phyloP scores from a whole-genome alignment of 1,284 basidiomycete genomes.

The Athelia sp. region DNA sequence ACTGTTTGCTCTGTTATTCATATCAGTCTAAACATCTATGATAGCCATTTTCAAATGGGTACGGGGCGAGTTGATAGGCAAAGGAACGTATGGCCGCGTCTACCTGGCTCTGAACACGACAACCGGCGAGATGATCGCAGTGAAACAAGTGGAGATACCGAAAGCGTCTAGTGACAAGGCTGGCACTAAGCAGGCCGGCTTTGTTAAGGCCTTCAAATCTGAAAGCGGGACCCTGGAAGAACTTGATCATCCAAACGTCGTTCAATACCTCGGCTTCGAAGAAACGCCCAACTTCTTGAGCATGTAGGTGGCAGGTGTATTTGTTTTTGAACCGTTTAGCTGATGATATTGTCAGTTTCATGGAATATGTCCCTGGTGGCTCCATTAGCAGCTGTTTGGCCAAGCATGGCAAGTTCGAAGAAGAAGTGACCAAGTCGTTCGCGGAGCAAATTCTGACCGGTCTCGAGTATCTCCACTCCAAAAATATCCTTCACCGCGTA shows the following conservation, averaged over 20 bases:
- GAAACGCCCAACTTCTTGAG: conserved; percentile 70
- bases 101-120: conserved; percentile 82
- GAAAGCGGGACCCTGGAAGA: conserved; percentile 82
- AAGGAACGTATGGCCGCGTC: conserved; percentile 79
- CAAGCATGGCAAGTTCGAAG: conserved; percentile 76
- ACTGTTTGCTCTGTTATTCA: conserved; percentile 5
- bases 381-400: conserved; percentile 77
- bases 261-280: conserved; percentile 82
- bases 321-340: neutral
- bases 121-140: conserved; percentile 86
- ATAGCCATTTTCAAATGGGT: conserved; percentile 83
- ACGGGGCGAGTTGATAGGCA: conserved; percentile 82
- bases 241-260: conserved; percentile 81
- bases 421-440: conserved; percentile 77
- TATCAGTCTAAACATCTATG: conserved; percentile 8
- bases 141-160: conserved; percentile 85
- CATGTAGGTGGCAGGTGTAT: conserved; percentile 45
- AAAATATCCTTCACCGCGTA: conserved; percentile 77
- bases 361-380: conserved; percentile 87
- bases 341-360: conserved; percentile 46
- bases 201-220: conserved; percentile 71
- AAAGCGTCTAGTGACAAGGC: conserved; percentile 67
- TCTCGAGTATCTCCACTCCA: conserved; percentile 75
- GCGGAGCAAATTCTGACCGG: conserved; percentile 79
- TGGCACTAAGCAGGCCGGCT: conserved; percentile 63